Evolutionary conservation across 257 asterid species (phyloP), one percentile per base, ranked within the genome.

Genomic region (Solanum dulcamara): DNA sequence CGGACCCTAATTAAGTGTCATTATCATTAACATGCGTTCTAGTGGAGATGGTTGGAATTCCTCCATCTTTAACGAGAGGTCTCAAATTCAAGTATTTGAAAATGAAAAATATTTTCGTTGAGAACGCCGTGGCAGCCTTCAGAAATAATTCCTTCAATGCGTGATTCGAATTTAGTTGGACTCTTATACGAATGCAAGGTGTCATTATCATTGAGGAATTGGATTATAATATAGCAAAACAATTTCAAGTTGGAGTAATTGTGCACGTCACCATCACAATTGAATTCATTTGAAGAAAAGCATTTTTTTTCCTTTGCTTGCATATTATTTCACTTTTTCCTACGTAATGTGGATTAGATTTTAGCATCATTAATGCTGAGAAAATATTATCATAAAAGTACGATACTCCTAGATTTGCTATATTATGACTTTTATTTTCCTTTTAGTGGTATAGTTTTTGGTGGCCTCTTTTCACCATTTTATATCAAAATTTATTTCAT

Each of bases 301-400:
- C 1, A 3, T 37, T 17, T 20, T 17, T 4, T n/a, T 0, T 17
- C 20, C 10, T 48, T 20, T 22, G 44, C 40, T 71, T 48, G 48
- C 20, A 28, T 44, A 26, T 75, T 75, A 40, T 24, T 26, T 75
- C 26, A 24, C 24, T 75, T 75, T 75, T 68, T 85, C 80, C 84
- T 89, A 89, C 87, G 90, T 81, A 84, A 90, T 57, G 71, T 88
- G 85, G 89, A 89, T 89, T 87, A 80, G 85, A 85, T 85, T 77
- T 80, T 88, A 17, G 57, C 89, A 89, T 90, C 87, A 88, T 81
- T 40, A 62, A 88, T 84, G 86, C 77, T 81, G 88, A 84, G 86
- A 68, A 55, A 67, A 72, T 59, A 86, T 84, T 88, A 88, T 75
- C 86, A 88, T 84, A 88, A 42, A 86, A 88, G 84, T 85, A 85